phyloP scores from a whole-genome alignment of 768 basidiomycete genomes.

The Kwoniella bestiolae region DNA sequence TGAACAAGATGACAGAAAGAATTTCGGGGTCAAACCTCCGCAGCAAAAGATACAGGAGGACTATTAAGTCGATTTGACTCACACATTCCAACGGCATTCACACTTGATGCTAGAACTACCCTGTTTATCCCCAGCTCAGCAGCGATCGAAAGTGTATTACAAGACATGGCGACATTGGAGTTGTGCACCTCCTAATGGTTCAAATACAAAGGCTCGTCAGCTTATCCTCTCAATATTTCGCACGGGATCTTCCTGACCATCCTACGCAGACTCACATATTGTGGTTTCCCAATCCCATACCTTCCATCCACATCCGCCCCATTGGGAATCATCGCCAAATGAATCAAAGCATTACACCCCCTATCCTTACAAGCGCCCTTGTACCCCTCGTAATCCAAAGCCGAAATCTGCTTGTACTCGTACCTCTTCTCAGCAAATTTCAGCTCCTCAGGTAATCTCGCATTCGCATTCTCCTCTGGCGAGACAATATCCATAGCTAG shows the following conservation, averaged over 20 bases:
- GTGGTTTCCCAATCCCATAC: slow-evolving; percentile 3
- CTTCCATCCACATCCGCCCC: slow-evolving; percentile 12
- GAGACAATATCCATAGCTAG: slow-evolving; percentile 36
- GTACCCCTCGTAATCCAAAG: slow-evolving; percentile 30
- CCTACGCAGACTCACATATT: slow-evolving; percentile 17
- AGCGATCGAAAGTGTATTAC: slow-evolving; percentile 48
- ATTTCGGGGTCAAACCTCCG: too few species aligned
- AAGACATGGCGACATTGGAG: slow-evolving; percentile 43
- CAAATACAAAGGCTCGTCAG: too few species aligned
- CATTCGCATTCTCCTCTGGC: not conserved
- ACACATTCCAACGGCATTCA: slow-evolving; percentile 51
- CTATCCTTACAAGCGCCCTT: slow-evolving; percentile 18
- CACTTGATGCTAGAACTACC: slow-evolving; percentile 48
- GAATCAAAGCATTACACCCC: slow-evolving; percentile 46
- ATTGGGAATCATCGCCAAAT: slow-evolving; percentile 40
- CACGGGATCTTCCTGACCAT: too few species aligned
- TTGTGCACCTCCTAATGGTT: slow-evolving; percentile 47
- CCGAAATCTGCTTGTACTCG: slow-evolving; percentile 20
- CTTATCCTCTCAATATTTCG: too few species aligned
- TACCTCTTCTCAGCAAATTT: not conserved
- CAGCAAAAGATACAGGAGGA: too few species aligned
- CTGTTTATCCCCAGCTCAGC: slow-evolving; percentile 42
- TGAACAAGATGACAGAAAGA: too few species aligned
- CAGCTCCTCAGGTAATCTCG: not conserved
- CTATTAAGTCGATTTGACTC: too few species aligned